These are phyloP conservation scores for Urostyla sp. DNA, from an alignment of 73 alveolate species.

Conservation along the genomic window DNA sequence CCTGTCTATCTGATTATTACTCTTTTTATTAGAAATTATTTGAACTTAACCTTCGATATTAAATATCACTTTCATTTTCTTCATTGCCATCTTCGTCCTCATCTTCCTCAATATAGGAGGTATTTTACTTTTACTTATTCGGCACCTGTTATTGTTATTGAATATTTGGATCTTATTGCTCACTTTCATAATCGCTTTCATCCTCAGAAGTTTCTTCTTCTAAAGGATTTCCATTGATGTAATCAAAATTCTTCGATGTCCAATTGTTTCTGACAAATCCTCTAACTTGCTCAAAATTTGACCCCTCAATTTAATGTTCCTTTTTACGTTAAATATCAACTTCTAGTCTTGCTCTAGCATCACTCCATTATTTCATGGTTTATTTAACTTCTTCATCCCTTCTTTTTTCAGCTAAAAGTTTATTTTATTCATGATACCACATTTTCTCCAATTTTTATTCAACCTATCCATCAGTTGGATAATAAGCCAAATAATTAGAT, in stretches of 20 bases:
- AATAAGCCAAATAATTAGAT: slow-evolving; percentile 44
- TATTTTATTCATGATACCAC: slow-evolving; percentile 51
- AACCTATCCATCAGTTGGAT: slow-evolving; percentile 45
- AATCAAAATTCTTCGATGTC: slow-evolving; percentile 41
- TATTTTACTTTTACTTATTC: background rate
- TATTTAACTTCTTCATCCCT: slow-evolving; percentile 51
- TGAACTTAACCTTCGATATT: too few species aligned
- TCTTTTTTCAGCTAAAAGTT: slow-evolving; percentile 51
- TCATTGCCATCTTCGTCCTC: slow-evolving; percentile 1
- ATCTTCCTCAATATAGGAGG: background rate
- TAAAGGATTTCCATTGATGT: slow-evolving; percentile 3
- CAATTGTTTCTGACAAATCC: slow-evolving; percentile 56
- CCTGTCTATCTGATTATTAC: background rate
- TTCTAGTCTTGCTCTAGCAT: slow-evolving; percentile 58
- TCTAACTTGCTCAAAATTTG: slow-evolving; percentile 61
- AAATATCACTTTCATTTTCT: background rate
- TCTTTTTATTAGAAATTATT: background rate
- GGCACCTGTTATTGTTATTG: background rate
- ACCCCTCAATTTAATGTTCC: slow-evolving; percentile 47
- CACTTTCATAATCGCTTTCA: slow-evolving; percentile 44
- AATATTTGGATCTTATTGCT: background rate
- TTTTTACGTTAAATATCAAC: slow-evolving; percentile 57
- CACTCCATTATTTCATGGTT: slow-evolving; percentile 62
- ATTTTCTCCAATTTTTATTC: slow-evolving; percentile 58
- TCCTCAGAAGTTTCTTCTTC: slow-evolving; percentile 43